Evolutionary conservation across 495 filamentous ascomycete species (phyloP), one percentile per base, ranked within the genome.

Genomic region (Cercophora samala): DNA sequence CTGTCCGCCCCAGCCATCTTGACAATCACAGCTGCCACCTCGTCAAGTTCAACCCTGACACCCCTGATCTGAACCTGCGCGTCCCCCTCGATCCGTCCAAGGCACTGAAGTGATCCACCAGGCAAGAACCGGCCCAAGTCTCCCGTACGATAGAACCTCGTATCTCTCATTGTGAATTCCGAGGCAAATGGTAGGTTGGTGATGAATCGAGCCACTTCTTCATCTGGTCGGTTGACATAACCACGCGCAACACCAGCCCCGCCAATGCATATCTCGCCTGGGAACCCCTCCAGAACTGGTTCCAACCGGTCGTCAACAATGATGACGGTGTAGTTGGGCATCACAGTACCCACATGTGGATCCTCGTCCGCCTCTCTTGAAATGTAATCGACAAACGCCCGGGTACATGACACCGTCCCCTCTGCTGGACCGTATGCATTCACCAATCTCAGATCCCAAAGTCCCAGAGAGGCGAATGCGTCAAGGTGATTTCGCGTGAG

Each of bases 51-150:
- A 8, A 85, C 63, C 2, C 83, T 78, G 17, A 84, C 68, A 1
- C 83, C 82, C 0, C 75, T 70, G 23, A 85, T 69, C 66, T 82
- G 80, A 22, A 79, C 73, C 56, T 81, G 81, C 6, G 64, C 75
- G 63, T 84, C 80, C 6, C 80, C 80, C 0, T 65, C 71, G 0
- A 84, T 71, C 0, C 84, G 80, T 0, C 77, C 72, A 0, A 69
- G 60, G 37, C 82, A 68, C 0, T 15, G 66, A 25, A 5, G 15
- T 17, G 13, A 46, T 46, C 37, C 37, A 46, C 13, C 37, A 13
- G 37, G 37, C 13, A 46, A 46, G 37, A 46, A 46, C 37, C 37
- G 37, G 13, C 37, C 37, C 15, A 46, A 13, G 0, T 46, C 37
- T 13, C 37, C 37, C 8, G 37, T 46, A 9, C 37, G 37, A 2